Base-by-base conservation (phyloP, 192 early-diverging fungal genomes). In the Umbelopsis ramanniana region DNA sequence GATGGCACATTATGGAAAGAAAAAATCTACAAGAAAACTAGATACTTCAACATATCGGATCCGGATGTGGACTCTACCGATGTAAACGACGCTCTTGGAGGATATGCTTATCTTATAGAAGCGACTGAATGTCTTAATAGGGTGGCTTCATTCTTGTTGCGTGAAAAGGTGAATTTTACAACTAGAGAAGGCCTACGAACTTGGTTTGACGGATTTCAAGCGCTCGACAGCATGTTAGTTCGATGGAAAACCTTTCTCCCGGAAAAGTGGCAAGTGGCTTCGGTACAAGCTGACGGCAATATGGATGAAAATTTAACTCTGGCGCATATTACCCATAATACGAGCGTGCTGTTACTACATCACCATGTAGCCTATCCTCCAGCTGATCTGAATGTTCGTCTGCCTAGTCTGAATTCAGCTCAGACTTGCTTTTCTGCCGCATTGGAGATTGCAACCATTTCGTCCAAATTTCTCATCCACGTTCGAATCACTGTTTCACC, bases 371-470 rank as follows among this genome's bases (percentile, higher is more conserved):
- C 67, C 4, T 68, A 68, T 43, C 67, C 67, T 24, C 45, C 40
- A 14, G n/a, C 67, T 12, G 67, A 46, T 45, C 22, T 68, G 37
- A 45, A 47, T 4, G 43, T 48, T 68, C 67, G 67, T 14, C 67
- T 68, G 19, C 67, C 67, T 26, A 68, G 67, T 47, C 21, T 48
- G 26, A 68, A 48, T 38, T 68, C 67, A 0, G 37, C 67, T 14
- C 67, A 68, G 33, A 68, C 67, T 46, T 68, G 67, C n/a, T 68
- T 48, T 68, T 24, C 67, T 15, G 67, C 67, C 40, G 67, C 67
- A 24, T 29, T 68, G 22, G 67, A 68, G 35, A 68, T 68, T 17
- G 21, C 67, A 3, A 68, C 67, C 38, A 68, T 68, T 26, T 10
- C 67, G 4, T 46, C 67, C 1, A 24, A 68, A 8, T 68, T 68